A percentile compares a stretch with the other conserved stretches of the same genome.
Conservation (phyloP, 2,329 filamentous ascomycete genomes). For the Fusarium secorum region DNA sequence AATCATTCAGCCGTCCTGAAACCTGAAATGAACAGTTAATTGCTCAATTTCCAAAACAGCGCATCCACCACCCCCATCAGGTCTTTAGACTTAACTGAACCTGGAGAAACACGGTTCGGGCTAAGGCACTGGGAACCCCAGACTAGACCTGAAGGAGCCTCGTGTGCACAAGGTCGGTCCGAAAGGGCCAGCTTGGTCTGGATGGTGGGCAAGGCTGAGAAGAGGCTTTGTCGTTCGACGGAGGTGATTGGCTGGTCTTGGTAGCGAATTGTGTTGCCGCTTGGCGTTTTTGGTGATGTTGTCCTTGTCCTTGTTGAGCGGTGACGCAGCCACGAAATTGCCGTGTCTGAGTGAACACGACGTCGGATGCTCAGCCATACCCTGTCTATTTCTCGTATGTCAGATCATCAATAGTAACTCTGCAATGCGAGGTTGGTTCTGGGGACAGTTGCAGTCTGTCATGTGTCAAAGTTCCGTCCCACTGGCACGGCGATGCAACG, state of each 20-base stretch:
- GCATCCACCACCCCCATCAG: slow-evolving; percentile 12
- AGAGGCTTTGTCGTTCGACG: background rate
- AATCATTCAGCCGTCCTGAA: background rate
- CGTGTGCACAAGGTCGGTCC: slow-evolving; percentile 35
- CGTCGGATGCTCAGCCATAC: background rate
- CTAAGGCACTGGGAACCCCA: slow-evolving; percentile 12
- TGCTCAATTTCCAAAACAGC: slow-evolving; percentile 18
- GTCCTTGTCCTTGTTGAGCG: background rate
- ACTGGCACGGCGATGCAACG: slow-evolving; percentile 26
- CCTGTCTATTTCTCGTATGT: slow-evolving; percentile 1
- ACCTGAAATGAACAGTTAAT: background rate
- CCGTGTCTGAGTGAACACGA: background rate
- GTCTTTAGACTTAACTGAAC: slow-evolving; percentile 21
- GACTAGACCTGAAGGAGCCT: slow-evolving; percentile 30
- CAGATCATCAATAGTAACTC: slow-evolving; percentile 10
- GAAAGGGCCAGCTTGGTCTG: slow-evolving; percentile 38
- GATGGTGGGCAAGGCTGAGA: slow-evolving; percentile 34
- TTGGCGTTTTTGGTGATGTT: background rate
- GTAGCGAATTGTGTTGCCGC: background rate
- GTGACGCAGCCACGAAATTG: slow-evolving; percentile 1
- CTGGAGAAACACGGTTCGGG: slow-evolving; percentile 37
- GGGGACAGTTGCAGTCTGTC: slow-evolving; percentile 9
- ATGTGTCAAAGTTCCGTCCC: slow-evolving; percentile 21
- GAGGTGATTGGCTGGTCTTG: background rate
- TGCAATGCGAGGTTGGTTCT: background rate